A percentile compares a stretch with the other conserved stretches of the same genome.
Conservation (phyloP, 768 basidiomycete genomes). For the Coprinopsis sp. region DNA sequence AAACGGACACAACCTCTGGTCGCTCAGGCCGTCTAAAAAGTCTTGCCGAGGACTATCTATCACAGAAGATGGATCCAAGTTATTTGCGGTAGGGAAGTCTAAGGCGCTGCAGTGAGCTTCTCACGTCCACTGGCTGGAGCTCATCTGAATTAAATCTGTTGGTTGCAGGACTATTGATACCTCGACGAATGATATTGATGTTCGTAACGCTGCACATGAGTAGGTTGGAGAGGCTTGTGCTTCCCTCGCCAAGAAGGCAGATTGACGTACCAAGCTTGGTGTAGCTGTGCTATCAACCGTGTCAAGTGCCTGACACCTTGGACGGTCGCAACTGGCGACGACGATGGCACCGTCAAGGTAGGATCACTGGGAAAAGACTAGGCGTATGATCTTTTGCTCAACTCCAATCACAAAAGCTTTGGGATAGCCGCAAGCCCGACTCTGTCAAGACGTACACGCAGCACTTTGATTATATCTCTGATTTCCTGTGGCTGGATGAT, state of each 20-base stretch:
- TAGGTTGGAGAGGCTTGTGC: slow-evolving; percentile 33
- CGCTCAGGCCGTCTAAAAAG: slow-evolving; percentile 70
- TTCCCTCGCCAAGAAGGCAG: background rate
- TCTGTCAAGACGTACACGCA: slow-evolving; percentile 68
- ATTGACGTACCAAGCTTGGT: slow-evolving; percentile 31
- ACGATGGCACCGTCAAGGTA: slow-evolving; percentile 92
- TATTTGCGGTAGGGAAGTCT: slow-evolving; percentile 81
- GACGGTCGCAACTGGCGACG: slow-evolving; percentile 82
- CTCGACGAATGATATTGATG: slow-evolving; percentile 46
- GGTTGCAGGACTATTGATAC: slow-evolving; percentile 62
- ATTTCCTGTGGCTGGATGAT: slow-evolving; percentile 82
- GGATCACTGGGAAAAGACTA: slow-evolving; percentile 11
- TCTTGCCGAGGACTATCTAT: slow-evolving; percentile 76
- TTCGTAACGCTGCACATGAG: slow-evolving; percentile 59
- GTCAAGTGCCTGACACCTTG: slow-evolving; percentile 67
- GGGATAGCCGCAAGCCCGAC: slow-evolving; percentile 77
- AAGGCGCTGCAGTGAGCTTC: slow-evolving; percentile 69
- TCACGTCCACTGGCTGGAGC: background rate
- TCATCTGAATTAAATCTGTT: slow-evolving; percentile 11
- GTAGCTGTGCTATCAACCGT: slow-evolving; percentile 82
- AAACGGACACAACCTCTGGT: slow-evolving; percentile 50
- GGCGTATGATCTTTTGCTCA: slow-evolving; percentile 1
- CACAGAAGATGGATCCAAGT: slow-evolving; percentile 58
- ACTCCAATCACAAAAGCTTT: slow-evolving; percentile 53
- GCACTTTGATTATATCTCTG: slow-evolving; percentile 93